phyloP scores from a whole-genome alignment of 2,329 filamentous ascomycete genomes.

The Aspergillus sp. region DNA sequence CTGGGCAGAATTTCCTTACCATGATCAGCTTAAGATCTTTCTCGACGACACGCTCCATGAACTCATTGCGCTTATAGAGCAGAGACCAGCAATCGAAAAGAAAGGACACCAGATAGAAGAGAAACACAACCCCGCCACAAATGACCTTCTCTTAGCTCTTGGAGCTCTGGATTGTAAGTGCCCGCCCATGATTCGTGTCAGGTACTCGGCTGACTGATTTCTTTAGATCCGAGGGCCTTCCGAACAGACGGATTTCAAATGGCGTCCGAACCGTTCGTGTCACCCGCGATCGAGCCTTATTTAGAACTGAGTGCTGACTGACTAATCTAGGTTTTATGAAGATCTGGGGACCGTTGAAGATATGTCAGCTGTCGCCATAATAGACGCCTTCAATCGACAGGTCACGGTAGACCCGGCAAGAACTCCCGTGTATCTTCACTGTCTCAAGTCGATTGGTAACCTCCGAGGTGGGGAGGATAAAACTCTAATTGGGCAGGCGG shows the following conservation, averaged over 20 bases:
- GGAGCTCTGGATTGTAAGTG: slow-evolving; percentile 36
- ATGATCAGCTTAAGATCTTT: slow-evolving; percentile 43
- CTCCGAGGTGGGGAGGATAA: slow-evolving; percentile 50
- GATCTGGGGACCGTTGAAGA: slow-evolving; percentile 62
- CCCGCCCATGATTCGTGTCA: background rate
- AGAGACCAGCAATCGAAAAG: slow-evolving; percentile 41
- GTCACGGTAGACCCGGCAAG: slow-evolving; percentile 54
- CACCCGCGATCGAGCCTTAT: background rate
- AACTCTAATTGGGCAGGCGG: slow-evolving; percentile 57
- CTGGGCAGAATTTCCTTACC: slow-evolving; percentile 37
- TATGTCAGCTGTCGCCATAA: slow-evolving; percentile 61
- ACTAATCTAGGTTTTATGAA: slow-evolving; percentile 52
- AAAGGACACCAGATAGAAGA: slow-evolving; percentile 33
- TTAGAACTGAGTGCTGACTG: slow-evolving; percentile 5
- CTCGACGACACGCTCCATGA: slow-evolving; percentile 63
- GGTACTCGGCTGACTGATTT: slow-evolving; percentile 13
- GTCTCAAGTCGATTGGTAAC: slow-evolving; percentile 59
- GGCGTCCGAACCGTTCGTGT: slow-evolving; percentile 33
- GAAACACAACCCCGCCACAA: slow-evolving; percentile 34
- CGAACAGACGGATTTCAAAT: slow-evolving; percentile 31
- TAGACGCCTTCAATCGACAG: slow-evolving; percentile 64
- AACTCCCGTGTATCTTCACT: slow-evolving; percentile 63
- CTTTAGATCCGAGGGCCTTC: slow-evolving; percentile 28
- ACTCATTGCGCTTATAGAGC: slow-evolving; percentile 53
- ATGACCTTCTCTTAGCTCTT: slow-evolving; percentile 40